phyloP scores from a whole-genome alignment of 2,329 filamentous ascomycete species.

The Ophiocordyceps polyrhachis-furcata region DNA sequence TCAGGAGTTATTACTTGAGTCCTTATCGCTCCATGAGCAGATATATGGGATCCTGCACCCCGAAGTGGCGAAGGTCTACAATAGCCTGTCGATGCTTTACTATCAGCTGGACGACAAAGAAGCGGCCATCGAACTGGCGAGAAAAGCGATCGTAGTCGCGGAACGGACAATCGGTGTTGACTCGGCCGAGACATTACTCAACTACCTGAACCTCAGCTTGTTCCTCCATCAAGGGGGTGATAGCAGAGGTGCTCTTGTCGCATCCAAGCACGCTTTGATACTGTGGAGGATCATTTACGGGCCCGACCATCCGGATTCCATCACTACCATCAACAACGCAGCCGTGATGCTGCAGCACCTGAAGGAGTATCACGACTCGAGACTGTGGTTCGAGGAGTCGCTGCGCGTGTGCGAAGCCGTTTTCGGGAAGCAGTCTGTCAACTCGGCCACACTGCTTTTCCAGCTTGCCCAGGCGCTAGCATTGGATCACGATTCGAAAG shows the following conservation, averaged over 20 bases:
- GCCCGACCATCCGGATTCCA: slow-evolving; percentile 82
- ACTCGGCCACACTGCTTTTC: slow-evolving; percentile 88
- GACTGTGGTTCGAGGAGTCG: slow-evolving; percentile 91
- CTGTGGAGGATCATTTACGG: slow-evolving; percentile 97
- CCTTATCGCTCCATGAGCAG: slow-evolving; percentile 87
- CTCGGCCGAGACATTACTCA: slow-evolving; percentile 80
- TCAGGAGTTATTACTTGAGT: slow-evolving; percentile 90
- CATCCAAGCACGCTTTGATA: slow-evolving; percentile 81
- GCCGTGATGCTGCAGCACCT: slow-evolving; percentile 96
- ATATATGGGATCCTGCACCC: slow-evolving; percentile 96
- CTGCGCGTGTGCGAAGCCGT: slow-evolving; percentile 76
- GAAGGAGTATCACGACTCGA: slow-evolving; percentile 86
- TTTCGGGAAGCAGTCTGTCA: slow-evolving; percentile 77
- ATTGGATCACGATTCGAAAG: slow-evolving; percentile 87
- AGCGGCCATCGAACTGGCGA: slow-evolving; percentile 81
- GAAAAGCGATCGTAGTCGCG: slow-evolving; percentile 90
- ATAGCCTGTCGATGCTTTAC: slow-evolving; percentile 86
- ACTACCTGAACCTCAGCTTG: slow-evolving; percentile 87
- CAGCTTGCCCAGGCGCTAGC: slow-evolving; percentile 91
- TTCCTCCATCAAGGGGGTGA: slow-evolving; percentile 89
- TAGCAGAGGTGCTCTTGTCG: slow-evolving; percentile 69
- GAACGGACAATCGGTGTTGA: slow-evolving; percentile 90
- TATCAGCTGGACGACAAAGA: slow-evolving; percentile 98
- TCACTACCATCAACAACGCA: slow-evolving; percentile 96
- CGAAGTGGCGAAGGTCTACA: slow-evolving; percentile 89